A percentile compares a stretch with the other conserved stretches of the same genome.
Conservation (phyloP, 1,284 basidiomycete genomes). For the Neolentinus lepideus region DNA sequence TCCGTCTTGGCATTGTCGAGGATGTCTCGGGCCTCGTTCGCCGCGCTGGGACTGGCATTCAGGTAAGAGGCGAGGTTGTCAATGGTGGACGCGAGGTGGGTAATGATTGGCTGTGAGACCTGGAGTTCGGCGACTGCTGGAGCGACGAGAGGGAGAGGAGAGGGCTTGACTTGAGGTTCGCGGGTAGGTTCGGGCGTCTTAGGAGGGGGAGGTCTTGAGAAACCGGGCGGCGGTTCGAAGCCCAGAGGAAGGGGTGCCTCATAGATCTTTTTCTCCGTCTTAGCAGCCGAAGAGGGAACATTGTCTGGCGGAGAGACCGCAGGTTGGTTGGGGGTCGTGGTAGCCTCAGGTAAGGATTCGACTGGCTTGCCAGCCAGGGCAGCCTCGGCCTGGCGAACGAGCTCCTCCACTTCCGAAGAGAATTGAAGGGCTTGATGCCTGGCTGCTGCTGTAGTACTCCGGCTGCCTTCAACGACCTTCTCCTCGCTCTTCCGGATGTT, state of each 20-base stretch:
- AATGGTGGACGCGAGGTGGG: constrained; percentile 89
- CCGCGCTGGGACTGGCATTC: constrained; percentile 63
- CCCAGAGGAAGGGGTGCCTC: constrained; percentile 77
- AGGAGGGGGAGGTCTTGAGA: constrained; percentile 47
- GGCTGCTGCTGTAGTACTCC: constrained; percentile 30
- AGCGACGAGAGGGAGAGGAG: constrained; percentile 71
- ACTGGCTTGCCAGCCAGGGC: constrained; percentile 43
- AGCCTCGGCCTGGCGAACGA: constrained; percentile 63
- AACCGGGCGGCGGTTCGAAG: constrained; percentile 89
- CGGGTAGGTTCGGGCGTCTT: constrained; percentile 16
- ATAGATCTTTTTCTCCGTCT: constrained; percentile 50
- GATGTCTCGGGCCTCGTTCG: constrained; percentile 62
- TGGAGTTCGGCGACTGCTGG: constrained; percentile 74
- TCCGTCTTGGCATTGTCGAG: constrained; percentile 78
- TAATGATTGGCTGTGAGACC: constrained; percentile 80
- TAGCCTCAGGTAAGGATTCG: constrained; percentile 22
- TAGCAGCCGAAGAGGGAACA: constrained; percentile 19
- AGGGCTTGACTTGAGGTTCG: constrained; percentile 26
- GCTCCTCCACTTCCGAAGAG: constrained; percentile 56
- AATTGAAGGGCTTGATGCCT: constrained; percentile 45
- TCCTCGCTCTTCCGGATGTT: constrained; percentile 35
- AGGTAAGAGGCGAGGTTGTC: constrained; percentile 88
- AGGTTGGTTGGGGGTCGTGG: constrained; percentile 25
- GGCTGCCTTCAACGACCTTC: constrained; percentile 16
- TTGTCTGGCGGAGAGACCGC: constrained; percentile 16